Percentiles rank a stretch among this genome's conserved stretches.
Evolutionary conservation across 805 yeast genomes (phyloP).

Genomic region (Blastobotrys parvus): DNA sequence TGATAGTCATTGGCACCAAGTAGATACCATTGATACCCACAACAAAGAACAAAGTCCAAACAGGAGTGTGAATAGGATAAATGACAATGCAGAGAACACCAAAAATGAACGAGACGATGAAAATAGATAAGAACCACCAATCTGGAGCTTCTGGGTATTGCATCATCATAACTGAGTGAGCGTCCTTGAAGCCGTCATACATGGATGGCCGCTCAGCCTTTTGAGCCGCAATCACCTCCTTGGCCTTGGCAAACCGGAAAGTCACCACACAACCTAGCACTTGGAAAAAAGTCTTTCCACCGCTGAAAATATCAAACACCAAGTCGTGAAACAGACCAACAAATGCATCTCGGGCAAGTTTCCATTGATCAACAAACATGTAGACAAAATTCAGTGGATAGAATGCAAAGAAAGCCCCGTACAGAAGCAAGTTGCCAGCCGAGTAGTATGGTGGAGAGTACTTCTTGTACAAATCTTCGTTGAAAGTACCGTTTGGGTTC

Average conservation of each 20-base stretch:
- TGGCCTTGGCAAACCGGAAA: background rate
- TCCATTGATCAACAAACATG: slow-evolving; percentile 10
- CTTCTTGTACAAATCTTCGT: slow-evolving; percentile 36
- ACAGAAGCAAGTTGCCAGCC: slow-evolving; percentile 45
- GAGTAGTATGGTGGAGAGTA: slow-evolving; percentile 53
- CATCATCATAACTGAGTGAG: slow-evolving; percentile 33
- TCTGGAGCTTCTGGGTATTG: slow-evolving; percentile 64
- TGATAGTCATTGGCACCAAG: slow-evolving; percentile 51
- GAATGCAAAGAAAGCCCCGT: slow-evolving; percentile 46
- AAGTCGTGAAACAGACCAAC: slow-evolving; percentile 4
- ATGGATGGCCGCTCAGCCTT: slow-evolving; percentile 3
- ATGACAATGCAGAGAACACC: slow-evolving; percentile 35
- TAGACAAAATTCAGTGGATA: slow-evolving; percentile 49
- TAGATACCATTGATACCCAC: slow-evolving; percentile 48
- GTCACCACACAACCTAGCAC: background rate
- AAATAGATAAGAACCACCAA: slow-evolving; percentile 55
- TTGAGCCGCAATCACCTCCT: background rate
- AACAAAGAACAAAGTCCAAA: slow-evolving; percentile 55
- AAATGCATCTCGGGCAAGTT: background rate
- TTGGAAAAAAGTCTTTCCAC: background rate
- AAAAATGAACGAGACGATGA: slow-evolving; percentile 36
- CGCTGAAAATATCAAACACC: slow-evolving; percentile 1
- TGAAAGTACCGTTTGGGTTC: slow-evolving; percentile 27
- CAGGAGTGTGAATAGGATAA: slow-evolving; percentile 42
- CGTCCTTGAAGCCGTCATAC: slow-evolving; percentile 12